A percentile compares a stretch with the other conserved stretches of the same genome.
These are phyloP conservation scores for Urostyla sp. DNA, from an alignment of 73 alveolate species.

Conservation along the genomic window DNA sequence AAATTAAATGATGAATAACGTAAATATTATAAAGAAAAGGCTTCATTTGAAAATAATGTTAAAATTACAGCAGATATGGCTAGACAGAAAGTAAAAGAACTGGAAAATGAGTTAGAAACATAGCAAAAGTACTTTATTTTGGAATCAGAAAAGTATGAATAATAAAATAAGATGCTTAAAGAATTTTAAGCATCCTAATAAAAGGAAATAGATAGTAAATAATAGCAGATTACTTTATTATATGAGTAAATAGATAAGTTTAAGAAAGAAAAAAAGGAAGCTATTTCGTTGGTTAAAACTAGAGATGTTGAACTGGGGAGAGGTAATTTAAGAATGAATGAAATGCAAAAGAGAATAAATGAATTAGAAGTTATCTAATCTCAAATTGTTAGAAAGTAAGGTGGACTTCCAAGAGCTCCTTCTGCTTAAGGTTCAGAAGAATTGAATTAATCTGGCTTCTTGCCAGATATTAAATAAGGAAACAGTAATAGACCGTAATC, in stretches of 20 bases:
- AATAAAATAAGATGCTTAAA: constrained; percentile 46
- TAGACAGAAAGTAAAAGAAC: constrained; percentile 47
- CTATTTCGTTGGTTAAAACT: background rate
- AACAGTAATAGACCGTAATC: constrained; percentile 6
- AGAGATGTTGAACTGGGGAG: constrained; percentile 56
- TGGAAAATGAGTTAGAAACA: constrained; percentile 52
- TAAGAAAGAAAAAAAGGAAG: constrained; percentile 44
- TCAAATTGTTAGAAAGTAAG: constrained; percentile 16
- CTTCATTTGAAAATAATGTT: background rate
- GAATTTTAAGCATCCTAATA: constrained; percentile 8
- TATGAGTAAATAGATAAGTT: constrained; percentile 34
- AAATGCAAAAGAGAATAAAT: constrained; percentile 6
- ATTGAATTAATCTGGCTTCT: background rate
- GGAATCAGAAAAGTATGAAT: constrained; percentile 41
- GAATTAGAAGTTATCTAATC: background rate
- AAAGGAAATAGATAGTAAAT: constrained; percentile 34
- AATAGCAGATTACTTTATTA: constrained; percentile 18
- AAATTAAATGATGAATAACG: constrained; percentile 53
- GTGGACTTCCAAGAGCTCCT: constrained; percentile 42
- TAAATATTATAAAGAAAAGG: constrained; percentile 50
- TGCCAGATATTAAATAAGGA: constrained; percentile 34
- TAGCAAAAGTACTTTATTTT: constrained; percentile 29
- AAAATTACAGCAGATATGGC: constrained; percentile 53
- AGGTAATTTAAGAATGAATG: constrained; percentile 49
- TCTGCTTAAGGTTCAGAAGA: constrained; percentile 2